Base-by-base conservation (phyloP, 2,329 filamentous ascomycete genomes). In the Aspergillus felis region DNA sequence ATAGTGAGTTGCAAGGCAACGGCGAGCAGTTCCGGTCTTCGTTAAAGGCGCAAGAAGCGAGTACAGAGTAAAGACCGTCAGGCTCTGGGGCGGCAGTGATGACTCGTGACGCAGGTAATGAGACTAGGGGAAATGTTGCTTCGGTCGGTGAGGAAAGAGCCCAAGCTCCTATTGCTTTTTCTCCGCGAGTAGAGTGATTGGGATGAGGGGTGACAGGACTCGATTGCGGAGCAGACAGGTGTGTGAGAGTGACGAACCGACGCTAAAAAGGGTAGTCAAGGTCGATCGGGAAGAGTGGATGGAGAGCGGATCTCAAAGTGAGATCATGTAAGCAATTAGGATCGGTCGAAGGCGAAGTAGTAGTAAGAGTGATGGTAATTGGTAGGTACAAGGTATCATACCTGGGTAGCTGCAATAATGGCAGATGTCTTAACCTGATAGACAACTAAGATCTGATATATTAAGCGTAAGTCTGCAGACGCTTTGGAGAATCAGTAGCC, bases 201-300 rank as follows among this genome's bases (percentile, higher is more conserved):
- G 56, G 56, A 60, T 64, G 61, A 68, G 64, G 61, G 64, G 64
- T 54, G 66, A 61, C 58, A 62, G 59, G 59, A 62, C 58, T 61
- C 57, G 62, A 63, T 60, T 63, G 61, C 61, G 62, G 66, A 68
- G 65, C 58, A 62, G 56, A 50, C 61, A 60, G 57, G 55, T 57
- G 63, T 64, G 61, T 51, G 63, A 64, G 59, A 62, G 55, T 60
- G 64, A 61, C 60, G 62, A 67, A 58, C 61, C 57, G 60, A 66
- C 60, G 63, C 64, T 66, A 65, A 62, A 55, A 63, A 63, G 66
- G 59, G 61, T 61, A 61, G 57, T 61, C 60, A 54, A 64, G 56
- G 61, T 58, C 58, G 64, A 66, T 66, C 59, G 60, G 60, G 59
- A 49, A 62, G 58, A 61, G 60, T 62, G 62, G 61, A 64, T 60